A percentile compares a stretch with the other conserved stretches of the same genome.
phyloP scores from a whole-genome alignment of 2,329 filamentous ascomycete genomes.

The Alternaria triticimaculans region DNA sequence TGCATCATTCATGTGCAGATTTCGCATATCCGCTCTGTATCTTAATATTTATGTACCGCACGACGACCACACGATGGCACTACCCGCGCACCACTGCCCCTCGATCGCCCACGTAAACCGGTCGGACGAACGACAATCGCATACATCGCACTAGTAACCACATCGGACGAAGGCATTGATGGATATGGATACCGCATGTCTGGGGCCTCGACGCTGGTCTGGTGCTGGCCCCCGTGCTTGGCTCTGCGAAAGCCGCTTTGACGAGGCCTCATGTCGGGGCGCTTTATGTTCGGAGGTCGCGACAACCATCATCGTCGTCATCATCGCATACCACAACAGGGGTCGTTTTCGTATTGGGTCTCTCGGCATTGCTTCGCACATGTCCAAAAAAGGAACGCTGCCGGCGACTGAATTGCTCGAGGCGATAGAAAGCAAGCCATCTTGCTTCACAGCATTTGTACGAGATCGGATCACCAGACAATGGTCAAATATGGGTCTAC shows the following conservation, averaged over 20 bases:
- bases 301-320: background rate
- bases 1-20: background rate
- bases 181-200: background rate
- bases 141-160: background rate
- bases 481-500: background rate
- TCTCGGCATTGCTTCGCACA: background rate
- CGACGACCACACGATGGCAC: constrained; percentile 8
- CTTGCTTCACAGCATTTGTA: background rate
- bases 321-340: background rate
- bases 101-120: constrained; percentile 23
- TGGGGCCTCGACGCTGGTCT: background rate
- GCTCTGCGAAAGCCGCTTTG: constrained; percentile 3
- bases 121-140: constrained; percentile 4
- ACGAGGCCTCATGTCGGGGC: background rate
- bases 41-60: background rate
- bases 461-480: background rate
- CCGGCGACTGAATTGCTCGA: background rate
- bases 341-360: background rate
- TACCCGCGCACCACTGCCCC: constrained; percentile 22
- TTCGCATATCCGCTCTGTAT: background rate
- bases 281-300: background rate
- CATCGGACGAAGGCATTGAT: background rate
- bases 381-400: background rate
- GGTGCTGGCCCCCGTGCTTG: background rate
- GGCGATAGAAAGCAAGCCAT: background rate